A percentile compares a stretch with the other conserved stretches of the same genome.
These are phyloP conservation scores for Oehlia diaphana DNA, from an alignment of 192 early-diverging fungal genomes.

Conservation along the genomic window DNA sequence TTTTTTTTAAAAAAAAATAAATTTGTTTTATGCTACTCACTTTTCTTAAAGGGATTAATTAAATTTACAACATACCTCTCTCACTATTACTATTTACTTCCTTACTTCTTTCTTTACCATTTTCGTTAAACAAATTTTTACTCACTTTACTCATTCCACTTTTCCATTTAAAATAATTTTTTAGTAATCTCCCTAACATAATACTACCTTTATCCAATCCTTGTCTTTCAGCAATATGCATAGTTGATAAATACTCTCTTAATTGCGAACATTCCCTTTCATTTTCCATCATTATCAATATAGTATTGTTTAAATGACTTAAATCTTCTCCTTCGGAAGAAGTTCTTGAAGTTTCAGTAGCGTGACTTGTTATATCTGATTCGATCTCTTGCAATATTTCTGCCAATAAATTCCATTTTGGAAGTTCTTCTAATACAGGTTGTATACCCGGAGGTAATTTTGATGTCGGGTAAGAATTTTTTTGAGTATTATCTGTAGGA, in stretches of 20 bases:
- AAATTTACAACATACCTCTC: not conserved
- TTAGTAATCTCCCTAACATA: constrained; percentile 50
- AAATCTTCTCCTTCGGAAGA: not conserved
- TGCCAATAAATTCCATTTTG: constrained; percentile 81
- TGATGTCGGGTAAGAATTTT: constrained; percentile 4
- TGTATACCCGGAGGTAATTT: constrained; percentile 67
- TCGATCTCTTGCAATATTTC: constrained; percentile 84
- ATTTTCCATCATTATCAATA: constrained; percentile 75
- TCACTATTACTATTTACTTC: not conserved
- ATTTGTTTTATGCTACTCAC: not conserved
- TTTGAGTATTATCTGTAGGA: not conserved
- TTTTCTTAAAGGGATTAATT: not conserved
- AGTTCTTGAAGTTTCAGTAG: not conserved
- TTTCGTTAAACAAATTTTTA: constrained; percentile 31
- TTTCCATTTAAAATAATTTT: constrained; percentile 81
- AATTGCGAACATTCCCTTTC: constrained; percentile 65
- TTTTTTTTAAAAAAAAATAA: not conserved
- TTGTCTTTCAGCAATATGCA: constrained; percentile 15
- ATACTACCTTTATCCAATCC: constrained; percentile 30
- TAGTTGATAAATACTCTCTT: constrained; percentile 51
- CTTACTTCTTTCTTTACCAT: not conserved
- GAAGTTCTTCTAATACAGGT: constrained; percentile 85
- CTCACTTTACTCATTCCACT: constrained; percentile 49
- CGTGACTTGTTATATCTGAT: constrained; percentile 28
- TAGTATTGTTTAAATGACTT: constrained; percentile 31